Percentiles rank a stretch among this genome's conserved stretches.
Conservation (phyloP, 1,284 basidiomycete genomes). For the Sphagnurus paluster region DNA sequence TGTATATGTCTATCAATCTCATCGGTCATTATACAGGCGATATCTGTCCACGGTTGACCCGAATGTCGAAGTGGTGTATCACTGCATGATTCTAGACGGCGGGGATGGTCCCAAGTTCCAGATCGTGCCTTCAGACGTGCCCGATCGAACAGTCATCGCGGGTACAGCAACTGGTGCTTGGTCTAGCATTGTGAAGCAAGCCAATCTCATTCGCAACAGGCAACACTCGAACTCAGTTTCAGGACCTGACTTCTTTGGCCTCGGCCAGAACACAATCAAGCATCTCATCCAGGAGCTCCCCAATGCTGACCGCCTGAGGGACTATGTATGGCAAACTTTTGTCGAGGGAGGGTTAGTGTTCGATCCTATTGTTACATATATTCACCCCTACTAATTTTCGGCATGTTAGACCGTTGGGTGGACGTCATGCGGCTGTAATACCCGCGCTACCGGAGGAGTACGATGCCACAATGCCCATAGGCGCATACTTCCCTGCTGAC, state of each 20-base stretch:
- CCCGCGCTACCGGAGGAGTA: slow-evolving; percentile 74
- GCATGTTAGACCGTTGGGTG: slow-evolving; percentile 60
- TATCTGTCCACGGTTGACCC: slow-evolving; percentile 75
- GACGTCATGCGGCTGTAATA: slow-evolving; percentile 74
- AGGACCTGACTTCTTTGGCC: slow-evolving; percentile 81
- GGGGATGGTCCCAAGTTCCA: slow-evolving; percentile 81
- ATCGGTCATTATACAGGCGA: slow-evolving; percentile 59
- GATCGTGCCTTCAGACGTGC: slow-evolving; percentile 68
- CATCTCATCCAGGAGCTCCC: slow-evolving; percentile 80
- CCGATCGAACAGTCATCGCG: slow-evolving; percentile 68
- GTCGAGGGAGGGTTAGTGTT: slow-evolving; percentile 73
- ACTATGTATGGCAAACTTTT: slow-evolving; percentile 84
- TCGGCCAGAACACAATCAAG: slow-evolving; percentile 83
- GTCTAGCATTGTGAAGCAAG: slow-evolving; percentile 77
- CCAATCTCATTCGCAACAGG: slow-evolving; percentile 72
- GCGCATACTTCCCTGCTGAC: slow-evolving; percentile 41
- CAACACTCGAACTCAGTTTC: slow-evolving; percentile 83
- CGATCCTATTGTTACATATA: slow-evolving; percentile 15
- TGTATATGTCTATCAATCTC: too few relatives aligned
- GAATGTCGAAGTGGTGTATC: slow-evolving; percentile 65
- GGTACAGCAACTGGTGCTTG: slow-evolving; percentile 84
- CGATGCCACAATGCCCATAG: slow-evolving; percentile 46
- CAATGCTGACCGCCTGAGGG: slow-evolving; percentile 62
- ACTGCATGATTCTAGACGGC: slow-evolving; percentile 80
- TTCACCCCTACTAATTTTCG: slow-evolving; percentile 10